Evolutionary conservation across 345 rosid species (phyloP), one percentile per base, ranked within the genome.

Genomic region (Populus davidiana): DNA sequence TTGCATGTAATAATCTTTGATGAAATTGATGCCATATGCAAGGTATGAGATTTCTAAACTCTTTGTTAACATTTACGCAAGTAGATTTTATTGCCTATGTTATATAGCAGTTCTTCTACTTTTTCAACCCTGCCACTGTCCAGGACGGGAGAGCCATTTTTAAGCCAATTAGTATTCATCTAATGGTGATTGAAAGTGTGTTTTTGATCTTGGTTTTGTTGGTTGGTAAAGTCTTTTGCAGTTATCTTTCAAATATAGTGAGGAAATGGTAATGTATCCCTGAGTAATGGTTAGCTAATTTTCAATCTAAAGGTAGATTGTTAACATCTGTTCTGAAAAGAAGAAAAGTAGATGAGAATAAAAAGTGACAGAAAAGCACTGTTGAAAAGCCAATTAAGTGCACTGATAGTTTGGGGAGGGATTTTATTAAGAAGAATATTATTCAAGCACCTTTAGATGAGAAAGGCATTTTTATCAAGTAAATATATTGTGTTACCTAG

Each of bases 1-100:
- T 83, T 94, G 88, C 99, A 96, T 86, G 98, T 96, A 73, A 92
- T 96, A 77, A 92, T 96, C 50, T 96, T 96, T 86, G 97, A 96
- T 84, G 99, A 96, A 85, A 96, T 96, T 89, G 99, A 96, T 92
- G 98, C 99, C 78, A 94, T 96, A 72, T 96, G 99, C 82, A 96
- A 96, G 99, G 99, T 96, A 89, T 76, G 81, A 33, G 31, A 67
- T 59, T 66, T 44, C 67, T 59, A 13, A 29, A 31, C 64, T 43
- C 49, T 68, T 27, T 14, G 10, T 27, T 44, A 66, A 16, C 56
- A n/a, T 35, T 18, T 18, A 47, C 6, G 21, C 5, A 6, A 65
- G 20, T 65, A 7, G 23, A 23, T 8, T 65, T 18, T 65, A 35
- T 33, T 2, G 20, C 67, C 36, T 63, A 3, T 27, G 8, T 63